Evolutionary conservation across 1,284 basidiomycete genomes (phyloP).

Genomic region (Meripilus lineatus): DNA sequence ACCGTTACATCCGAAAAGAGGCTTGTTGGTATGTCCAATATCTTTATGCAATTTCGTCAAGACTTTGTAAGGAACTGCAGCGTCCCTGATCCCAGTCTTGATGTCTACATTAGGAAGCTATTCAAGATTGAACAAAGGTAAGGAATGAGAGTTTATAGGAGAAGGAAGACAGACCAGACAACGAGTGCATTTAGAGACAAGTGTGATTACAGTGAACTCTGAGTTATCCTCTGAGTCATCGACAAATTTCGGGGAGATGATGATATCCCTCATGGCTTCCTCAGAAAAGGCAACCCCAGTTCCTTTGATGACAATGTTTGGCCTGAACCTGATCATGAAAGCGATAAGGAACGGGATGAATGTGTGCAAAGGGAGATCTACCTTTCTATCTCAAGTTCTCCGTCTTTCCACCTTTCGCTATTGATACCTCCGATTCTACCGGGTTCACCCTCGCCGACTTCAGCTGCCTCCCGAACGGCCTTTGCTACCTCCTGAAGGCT

Average conservation of each 20-base stretch:
- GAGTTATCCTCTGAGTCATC: conserved; percentile 14
- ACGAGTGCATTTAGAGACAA: conserved; percentile 64
- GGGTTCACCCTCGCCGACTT: conserved; percentile 12
- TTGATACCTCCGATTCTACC: conserved; percentile 43
- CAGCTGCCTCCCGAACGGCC: conserved; percentile 26
- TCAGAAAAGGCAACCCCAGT: conserved; percentile 43
- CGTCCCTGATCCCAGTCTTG: conserved; percentile 58
- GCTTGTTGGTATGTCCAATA: conserved; percentile 37
- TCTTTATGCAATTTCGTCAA: conserved; percentile 65
- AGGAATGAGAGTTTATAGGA: conserved; percentile 3
- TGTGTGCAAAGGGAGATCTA: conserved; percentile 22
- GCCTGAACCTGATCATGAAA: conserved; percentile 51
- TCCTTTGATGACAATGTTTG: conserved; percentile 66
- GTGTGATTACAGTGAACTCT: conserved; percentile 37
- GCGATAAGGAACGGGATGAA: not conserved
- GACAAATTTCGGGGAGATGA: conserved; percentile 29
- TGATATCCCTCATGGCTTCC: conserved; percentile 55
- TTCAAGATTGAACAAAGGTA: conserved; percentile 5
- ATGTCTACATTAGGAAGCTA: conserved; percentile 72
- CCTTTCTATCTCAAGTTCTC: conserved; percentile 58
- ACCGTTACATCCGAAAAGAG: conserved; percentile 64
- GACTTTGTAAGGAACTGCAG: conserved; percentile 69
- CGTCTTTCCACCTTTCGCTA: conserved; percentile 46
- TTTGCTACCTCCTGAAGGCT: conserved; percentile 42
- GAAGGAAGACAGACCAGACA: conserved; percentile 53